A percentile compares a stretch with the other conserved stretches of the same genome.
Evolutionary conservation across 1,284 basidiomycete genomes (phyloP).

Genomic region (Mycena sp.): DNA sequence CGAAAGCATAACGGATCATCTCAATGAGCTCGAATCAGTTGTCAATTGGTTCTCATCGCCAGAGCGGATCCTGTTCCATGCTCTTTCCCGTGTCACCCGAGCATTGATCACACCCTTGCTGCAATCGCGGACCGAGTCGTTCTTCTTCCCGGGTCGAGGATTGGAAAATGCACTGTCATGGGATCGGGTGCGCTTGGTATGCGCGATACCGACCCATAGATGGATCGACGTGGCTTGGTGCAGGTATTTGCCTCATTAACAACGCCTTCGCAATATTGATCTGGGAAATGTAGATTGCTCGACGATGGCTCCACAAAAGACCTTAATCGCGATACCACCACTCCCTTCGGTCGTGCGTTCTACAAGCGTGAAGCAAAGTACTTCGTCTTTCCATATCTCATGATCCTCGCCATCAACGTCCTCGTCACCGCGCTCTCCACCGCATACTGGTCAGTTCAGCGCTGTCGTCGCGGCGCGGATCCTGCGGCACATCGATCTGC

Average conservation of each 20-base stretch:
- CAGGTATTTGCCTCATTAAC: no score
- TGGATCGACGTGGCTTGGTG: conserved; percentile 57
- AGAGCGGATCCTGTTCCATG: conserved; percentile 49
- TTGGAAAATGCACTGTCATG: conserved; percentile 53
- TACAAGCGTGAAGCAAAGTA: conserved; percentile 52
- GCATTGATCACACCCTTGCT: conserved; percentile 49
- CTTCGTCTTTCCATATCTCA: conserved; percentile 51
- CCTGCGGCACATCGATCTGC: conserved; percentile 44
- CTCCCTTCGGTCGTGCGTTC: conserved; percentile 57
- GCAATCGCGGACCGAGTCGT: conserved; percentile 57
- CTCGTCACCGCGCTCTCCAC: conserved; percentile 44
- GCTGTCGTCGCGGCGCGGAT: conserved; percentile 49
- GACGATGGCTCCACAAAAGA: no score
- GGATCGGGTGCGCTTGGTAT: conserved; percentile 55
- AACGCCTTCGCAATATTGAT: no score
- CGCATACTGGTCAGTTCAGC: conserved; percentile 51
- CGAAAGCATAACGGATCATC: conserved; percentile 32
- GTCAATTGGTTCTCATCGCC: conserved; percentile 54
- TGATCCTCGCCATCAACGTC: conserved; percentile 49
- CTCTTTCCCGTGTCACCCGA: conserved; percentile 48
- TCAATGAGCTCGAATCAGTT: conserved; percentile 49
- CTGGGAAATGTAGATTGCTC: no score
- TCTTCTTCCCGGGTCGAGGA: conserved; percentile 50
- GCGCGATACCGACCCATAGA: conserved; percentile 48
- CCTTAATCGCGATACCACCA: conserved; percentile 42